Base-by-base conservation (phyloP, 1,284 basidiomycete species). In the Cutaneotrichosporon sp. region DNA sequence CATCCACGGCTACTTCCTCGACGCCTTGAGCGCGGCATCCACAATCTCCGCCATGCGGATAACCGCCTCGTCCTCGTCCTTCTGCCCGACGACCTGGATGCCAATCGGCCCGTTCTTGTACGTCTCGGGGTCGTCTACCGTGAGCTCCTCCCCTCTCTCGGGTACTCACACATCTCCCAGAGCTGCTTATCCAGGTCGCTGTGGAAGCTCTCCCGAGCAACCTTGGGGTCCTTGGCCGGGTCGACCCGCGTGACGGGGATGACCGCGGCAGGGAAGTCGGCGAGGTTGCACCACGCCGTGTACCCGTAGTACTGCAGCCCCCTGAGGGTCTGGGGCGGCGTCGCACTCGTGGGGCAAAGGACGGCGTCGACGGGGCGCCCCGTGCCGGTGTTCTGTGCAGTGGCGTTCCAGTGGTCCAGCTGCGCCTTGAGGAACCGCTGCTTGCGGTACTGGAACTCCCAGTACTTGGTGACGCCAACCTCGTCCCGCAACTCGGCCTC, bases 211-310 rank as follows among this genome's bases (percentile, higher is more conserved):
- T 47, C 46, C 1, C 46, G 46, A 1, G 25, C 22, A 1, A 47
- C 46, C 46, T 47, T 47, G 46, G 46, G 46, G 25, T 47, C 46
- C 46, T 47, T 47, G 24, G 24, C 24, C 22, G 24, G 46, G 14
- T 47, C 46, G 13, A 47, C 46, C 2, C 46, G 22, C 14, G 46
- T 47, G 7, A 47, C 86, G 0, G 90, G 90, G 65, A 91, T 82
- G 4, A 84, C 78, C 14, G 84, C 77, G 2, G 83, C 81, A 0
- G 87, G 81, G 65, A 85, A 87, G 72, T 91, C 90, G 29, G 81
- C 62, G n/a, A 68, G 42, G 58, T 68, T 68, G 54, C 54, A 64
- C 31, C 63, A 47, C 10, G 25, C 25, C 16, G 64, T 65, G 58
- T 67, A 67, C 9, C 58, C 46, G 46, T 47, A 47, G 25, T 47